Evolutionary conservation across 495 filamentous ascomycete species (phyloP).

Genomic region (Tirmania nivea): DNA sequence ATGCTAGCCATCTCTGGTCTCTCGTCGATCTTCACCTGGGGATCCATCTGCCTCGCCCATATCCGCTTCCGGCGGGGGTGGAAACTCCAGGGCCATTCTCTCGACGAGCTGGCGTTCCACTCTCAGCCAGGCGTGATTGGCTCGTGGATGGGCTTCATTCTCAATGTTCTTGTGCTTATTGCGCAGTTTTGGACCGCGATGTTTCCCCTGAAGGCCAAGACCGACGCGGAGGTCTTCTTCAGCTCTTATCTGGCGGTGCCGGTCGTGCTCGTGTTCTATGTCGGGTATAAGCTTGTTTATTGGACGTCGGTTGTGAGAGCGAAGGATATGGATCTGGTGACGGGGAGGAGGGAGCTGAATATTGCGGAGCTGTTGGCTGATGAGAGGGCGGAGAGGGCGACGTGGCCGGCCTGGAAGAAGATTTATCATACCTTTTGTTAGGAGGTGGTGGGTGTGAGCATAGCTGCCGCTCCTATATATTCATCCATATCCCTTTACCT

Average conservation of each 20-base stretch:
- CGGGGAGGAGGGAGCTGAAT: constrained; percentile 76
- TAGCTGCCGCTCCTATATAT: no score
- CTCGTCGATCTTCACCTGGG: constrained; percentile 84
- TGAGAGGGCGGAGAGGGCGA: constrained; percentile 46
- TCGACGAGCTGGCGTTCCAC: constrained; percentile 58
- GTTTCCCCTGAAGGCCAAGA: no score
- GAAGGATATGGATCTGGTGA: constrained; percentile 63
- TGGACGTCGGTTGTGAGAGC: constrained; percentile 42
- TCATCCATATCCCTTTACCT: no score
- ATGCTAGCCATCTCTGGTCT: constrained; percentile 77
- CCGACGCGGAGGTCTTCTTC: constrained; percentile 47
- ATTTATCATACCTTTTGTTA: constrained; percentile 38
- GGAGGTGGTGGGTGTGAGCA: background rate
- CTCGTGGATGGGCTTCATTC: constrained; percentile 59
- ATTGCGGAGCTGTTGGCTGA: constrained; percentile 49
- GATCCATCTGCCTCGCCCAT: constrained; percentile 66
- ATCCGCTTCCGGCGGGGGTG: constrained; percentile 80
- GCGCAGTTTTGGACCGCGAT: constrained; percentile 94
- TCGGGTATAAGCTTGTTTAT: constrained; percentile 61
- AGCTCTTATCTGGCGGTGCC: constrained; percentile 54
- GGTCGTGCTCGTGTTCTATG: constrained; percentile 52
- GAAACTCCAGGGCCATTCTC: constrained; percentile 41
- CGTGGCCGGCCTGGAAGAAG: constrained; percentile 77
- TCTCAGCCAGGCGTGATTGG: constrained; percentile 63
- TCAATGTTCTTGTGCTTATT: constrained; percentile 64